A percentile compares a stretch with the other conserved stretches of the same genome.
phyloP scores from a whole-genome alignment of 257 asterid species.

The Solanum chiquidenum region DNA sequence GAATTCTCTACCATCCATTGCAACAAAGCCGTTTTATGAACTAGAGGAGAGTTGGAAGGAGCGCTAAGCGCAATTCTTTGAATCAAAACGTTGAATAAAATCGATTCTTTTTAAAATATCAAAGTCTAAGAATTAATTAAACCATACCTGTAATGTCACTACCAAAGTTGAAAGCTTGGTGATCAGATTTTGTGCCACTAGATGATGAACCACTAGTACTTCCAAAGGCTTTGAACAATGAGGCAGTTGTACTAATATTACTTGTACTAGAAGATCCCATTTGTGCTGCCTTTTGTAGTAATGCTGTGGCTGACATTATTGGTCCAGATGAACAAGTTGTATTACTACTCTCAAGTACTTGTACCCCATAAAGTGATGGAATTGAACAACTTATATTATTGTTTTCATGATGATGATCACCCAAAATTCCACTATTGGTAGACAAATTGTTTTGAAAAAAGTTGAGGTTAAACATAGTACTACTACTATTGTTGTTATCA shows the following conservation, averaged over 20 bases:
- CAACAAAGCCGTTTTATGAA: background rate
- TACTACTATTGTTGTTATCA: background rate
- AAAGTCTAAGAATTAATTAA: background rate
- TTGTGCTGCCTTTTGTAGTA: conserved; percentile 74
- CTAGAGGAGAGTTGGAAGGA: background rate
- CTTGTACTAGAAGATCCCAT: conserved; percentile 32
- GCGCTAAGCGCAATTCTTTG: background rate
- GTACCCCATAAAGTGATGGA: conserved; percentile 51
- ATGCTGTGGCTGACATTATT: conserved; percentile 75
- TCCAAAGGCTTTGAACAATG: conserved; percentile 42
- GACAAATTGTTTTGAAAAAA: conserved; percentile 31
- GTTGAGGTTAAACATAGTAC: conserved; percentile 37
- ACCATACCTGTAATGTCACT: background rate
- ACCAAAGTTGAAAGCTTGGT: conserved; percentile 12
- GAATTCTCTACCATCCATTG: background rate
- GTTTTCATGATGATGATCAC: conserved; percentile 13
- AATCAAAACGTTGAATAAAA: background rate
- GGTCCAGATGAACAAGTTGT: conserved; percentile 8
- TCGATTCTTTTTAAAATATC: background rate
- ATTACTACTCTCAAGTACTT: conserved; percentile 16
- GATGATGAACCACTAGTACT: conserved; percentile 16
- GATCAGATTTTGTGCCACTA: background rate
- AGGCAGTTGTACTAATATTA: conserved; percentile 11
- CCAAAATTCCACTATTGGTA: conserved; percentile 1
- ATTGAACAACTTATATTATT: conserved; percentile 27